These are phyloP conservation scores for Flaveria linearis DNA, from an alignment of 129 eudicot genomes.

Conservation along the genomic window DNA sequence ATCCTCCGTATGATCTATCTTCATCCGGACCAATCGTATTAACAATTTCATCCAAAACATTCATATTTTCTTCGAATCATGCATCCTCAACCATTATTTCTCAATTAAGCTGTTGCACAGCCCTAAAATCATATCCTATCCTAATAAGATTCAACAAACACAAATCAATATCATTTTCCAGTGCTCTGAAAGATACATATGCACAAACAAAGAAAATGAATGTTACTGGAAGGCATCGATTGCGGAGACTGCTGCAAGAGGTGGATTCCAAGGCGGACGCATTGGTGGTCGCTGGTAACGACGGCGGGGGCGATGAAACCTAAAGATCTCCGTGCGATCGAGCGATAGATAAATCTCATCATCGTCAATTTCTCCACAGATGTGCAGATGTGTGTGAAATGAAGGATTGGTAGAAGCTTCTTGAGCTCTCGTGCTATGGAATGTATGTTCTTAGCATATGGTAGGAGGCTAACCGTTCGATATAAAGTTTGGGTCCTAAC, in stretches of 20 bases:
- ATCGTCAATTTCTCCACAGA: constrained; percentile 52
- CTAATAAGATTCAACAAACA: neutral
- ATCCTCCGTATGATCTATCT: too few species aligned
- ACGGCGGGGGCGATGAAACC: constrained; percentile 38
- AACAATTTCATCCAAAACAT: too few species aligned
- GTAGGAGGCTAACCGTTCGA: neutral
- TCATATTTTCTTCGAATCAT: too few species aligned
- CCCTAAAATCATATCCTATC: constrained; percentile 26
- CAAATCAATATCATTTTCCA: constrained; percentile 16
- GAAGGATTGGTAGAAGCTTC: neutral
- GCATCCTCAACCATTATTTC: too few species aligned
- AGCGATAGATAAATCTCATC: constrained; percentile 71
- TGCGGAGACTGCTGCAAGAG: constrained; percentile 40
- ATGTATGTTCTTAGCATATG: neutral
- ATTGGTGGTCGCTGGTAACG: constrained; percentile 39
- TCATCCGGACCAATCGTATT: too few species aligned
- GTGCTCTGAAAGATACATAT: neutral
- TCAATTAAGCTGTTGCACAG: neutral
- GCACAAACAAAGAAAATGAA: neutral
- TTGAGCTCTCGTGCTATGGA: constrained; percentile 6
- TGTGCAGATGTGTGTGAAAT: neutral
- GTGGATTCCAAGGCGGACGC: constrained; percentile 37
- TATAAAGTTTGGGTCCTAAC: too few species aligned
- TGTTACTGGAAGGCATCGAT: constrained; percentile 35
- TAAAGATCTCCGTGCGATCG: constrained; percentile 56